Evolutionary conservation across 1,284 basidiomycete genomes (phyloP).

Genomic region (Agaricales sp.): DNA sequence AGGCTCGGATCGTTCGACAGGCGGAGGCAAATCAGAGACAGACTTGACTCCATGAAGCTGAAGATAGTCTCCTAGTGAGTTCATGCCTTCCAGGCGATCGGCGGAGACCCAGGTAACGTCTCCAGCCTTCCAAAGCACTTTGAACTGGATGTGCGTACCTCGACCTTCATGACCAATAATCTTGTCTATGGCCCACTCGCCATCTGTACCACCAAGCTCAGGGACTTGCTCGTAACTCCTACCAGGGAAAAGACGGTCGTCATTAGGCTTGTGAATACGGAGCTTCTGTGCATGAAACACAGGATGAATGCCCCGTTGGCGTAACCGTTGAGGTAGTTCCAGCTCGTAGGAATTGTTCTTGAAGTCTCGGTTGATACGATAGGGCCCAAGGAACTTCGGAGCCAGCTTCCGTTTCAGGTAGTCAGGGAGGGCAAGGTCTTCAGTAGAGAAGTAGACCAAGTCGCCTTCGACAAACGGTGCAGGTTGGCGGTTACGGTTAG

Average conservation of each 20-base stretch:
- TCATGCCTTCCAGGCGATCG: no score
- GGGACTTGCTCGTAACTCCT: no score
- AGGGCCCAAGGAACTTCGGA: slow-evolving; percentile 23
- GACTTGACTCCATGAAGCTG: no score
- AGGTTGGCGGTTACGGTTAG: slow-evolving; percentile 15
- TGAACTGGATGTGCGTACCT: no score
- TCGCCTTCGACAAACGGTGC: slow-evolving; percentile 11
- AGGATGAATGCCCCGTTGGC: slow-evolving; percentile 13
- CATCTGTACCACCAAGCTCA: no score
- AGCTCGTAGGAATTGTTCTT: slow-evolving; percentile 17
- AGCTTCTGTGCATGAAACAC: slow-evolving; percentile 12
- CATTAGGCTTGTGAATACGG: slow-evolving; percentile 2
- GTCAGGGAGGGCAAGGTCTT: slow-evolving; percentile 20
- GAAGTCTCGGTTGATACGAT: slow-evolving; percentile 14
- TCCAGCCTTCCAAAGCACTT: no score
- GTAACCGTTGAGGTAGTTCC: slow-evolving; percentile 17
- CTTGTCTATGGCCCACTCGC: no score
- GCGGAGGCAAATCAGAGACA: no score
- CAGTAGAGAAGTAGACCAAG: slow-evolving; percentile 20
- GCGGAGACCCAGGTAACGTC: no score
- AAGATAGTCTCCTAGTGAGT: no score
- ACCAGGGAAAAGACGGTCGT: background rate
- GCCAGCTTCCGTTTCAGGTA: slow-evolving; percentile 17
- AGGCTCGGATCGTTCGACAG: no score
- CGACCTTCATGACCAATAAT: no score